A percentile compares a stretch with the other conserved stretches of the same genome.
Evolutionary conservation across 83 land plant genomes (phyloP).

Genomic region (Thuja plicata): DNA sequence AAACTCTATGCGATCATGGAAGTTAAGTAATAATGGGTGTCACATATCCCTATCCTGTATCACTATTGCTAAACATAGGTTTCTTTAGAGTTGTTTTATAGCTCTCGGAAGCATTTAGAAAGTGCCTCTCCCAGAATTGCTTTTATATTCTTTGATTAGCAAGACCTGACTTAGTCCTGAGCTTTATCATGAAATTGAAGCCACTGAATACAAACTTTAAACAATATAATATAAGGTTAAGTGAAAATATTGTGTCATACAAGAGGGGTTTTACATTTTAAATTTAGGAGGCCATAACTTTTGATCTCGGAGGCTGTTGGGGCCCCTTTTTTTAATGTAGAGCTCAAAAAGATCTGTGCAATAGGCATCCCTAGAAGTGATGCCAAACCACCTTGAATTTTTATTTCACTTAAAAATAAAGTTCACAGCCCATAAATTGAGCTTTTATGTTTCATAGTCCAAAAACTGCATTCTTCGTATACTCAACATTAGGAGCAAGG

Average conservation of each 20-base stretch:
- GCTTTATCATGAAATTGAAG: not conserved
- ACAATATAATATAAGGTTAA: not conserved
- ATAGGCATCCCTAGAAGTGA: no score
- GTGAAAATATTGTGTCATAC: not conserved
- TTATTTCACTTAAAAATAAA: no score
- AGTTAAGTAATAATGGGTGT: not conserved
- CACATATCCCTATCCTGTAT: not conserved
- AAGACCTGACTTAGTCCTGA: not conserved
- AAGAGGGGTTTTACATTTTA: not conserved
- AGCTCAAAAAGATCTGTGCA: no score
- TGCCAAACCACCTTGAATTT: no score
- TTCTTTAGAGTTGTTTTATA: not conserved
- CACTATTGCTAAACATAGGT: slow-evolving; percentile 1
- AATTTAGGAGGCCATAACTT: no score
- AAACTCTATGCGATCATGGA: not conserved
- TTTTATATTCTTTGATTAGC: not conserved
- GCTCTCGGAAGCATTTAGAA: not conserved
- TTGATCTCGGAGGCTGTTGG: no score
- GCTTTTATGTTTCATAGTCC: no score
- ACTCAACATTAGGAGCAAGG: no score
- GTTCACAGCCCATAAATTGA: no score
- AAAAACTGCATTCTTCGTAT: no score
- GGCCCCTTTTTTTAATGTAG: no score
- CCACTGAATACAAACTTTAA: not conserved
- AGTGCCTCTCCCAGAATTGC: not conserved